Conservation (phyloP, 2,329 filamentous ascomycete species). For the Calonectria pteridis region DNA sequence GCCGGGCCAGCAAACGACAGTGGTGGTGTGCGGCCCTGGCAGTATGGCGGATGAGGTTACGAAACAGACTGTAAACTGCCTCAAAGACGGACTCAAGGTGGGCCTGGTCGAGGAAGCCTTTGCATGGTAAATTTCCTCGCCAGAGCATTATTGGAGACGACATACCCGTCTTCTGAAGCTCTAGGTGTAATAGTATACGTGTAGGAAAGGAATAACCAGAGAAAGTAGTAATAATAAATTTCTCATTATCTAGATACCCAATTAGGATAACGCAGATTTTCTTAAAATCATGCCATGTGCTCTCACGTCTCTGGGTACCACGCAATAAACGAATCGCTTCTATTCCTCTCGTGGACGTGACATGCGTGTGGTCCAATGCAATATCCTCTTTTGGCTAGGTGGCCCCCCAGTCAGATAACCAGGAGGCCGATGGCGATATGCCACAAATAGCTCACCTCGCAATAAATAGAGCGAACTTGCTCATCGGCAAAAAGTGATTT, state of each 20-base stretch:
- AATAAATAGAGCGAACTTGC: conserved; percentile 2
- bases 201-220: background rate
- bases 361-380: background rate
- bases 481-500: background rate
- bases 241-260: background rate
- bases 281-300: background rate
- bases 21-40: background rate
- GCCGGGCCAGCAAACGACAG: background rate
- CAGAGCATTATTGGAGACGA: background rate
- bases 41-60: background rate
- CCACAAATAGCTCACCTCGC: background rate
- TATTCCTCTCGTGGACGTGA: background rate
- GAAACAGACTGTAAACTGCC: background rate
- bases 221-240: background rate
- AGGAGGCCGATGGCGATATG: background rate
- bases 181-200: background rate
- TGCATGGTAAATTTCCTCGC: background rate
- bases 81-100: background rate
- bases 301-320: background rate
- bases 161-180: background rate
- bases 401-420: background rate
- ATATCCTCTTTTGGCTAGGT: background rate
- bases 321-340: background rate
- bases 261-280: background rate
- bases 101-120: background rate